Evolutionary conservation across 108 stramenopile genomes (phyloP).

Genomic region (Aurantiochytrium sp.): DNA sequence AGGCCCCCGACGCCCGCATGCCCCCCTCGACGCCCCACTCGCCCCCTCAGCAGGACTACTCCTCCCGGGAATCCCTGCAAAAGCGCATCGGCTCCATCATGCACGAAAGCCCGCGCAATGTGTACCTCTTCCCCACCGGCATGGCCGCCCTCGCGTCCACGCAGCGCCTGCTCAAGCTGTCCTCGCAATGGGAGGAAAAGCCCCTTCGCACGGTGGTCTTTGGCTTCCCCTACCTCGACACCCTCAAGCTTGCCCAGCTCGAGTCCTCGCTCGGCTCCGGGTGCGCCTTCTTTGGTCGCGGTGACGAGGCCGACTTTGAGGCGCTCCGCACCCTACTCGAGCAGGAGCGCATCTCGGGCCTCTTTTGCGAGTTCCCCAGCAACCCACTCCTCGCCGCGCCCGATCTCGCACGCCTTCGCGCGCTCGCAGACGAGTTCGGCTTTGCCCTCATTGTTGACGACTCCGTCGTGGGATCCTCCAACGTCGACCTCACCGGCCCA

Average conservation of each 20-base stretch:
- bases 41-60: neutral
- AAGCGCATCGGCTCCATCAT: slow-evolving; percentile 1
- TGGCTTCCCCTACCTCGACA: slow-evolving; percentile 24
- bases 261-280: neutral
- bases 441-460: slow-evolving; percentile 13
- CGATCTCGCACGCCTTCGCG: neutral
- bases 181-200: slow-evolving; percentile 26
- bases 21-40: neutral
- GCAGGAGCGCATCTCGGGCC: neutral
- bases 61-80: neutral
- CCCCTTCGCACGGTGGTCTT: slow-evolving; percentile 23
- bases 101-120: neutral
- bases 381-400: neutral
- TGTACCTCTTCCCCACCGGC: slow-evolving; percentile 1
- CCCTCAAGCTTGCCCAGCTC: slow-evolving; percentile 25
- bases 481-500: neutral
- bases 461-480: neutral
- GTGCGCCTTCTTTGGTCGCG: neutral
- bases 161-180: slow-evolving; percentile 24
- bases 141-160: slow-evolving; percentile 1
- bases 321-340: neutral
- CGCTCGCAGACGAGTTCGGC: slow-evolving; percentile 1
- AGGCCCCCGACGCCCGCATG: neutral
- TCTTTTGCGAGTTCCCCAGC: neutral
- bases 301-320: slow-evolving; percentile 18